A percentile compares a stretch with the other conserved stretches of the same genome.
phyloP scores from a whole-genome alignment of 805 yeast genomes.

The Nakazawaea anatomiae region DNA sequence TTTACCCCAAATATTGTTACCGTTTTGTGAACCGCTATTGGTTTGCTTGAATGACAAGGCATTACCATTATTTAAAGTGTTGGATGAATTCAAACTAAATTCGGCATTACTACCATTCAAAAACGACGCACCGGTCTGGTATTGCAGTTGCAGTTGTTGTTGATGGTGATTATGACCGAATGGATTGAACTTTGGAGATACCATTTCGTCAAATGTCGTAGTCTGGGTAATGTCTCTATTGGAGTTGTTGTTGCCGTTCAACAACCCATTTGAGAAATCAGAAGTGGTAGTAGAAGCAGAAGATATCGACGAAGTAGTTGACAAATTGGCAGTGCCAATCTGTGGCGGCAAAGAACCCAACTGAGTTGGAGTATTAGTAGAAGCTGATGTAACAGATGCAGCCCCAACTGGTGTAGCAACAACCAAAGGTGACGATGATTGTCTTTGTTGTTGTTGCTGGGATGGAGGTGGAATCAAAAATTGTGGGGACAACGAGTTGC shows the following conservation, averaged over 20 bases:
- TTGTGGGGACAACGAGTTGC: slow-evolving; percentile 8
- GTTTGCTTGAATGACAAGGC: slow-evolving; percentile 3
- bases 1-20: slow-evolving; percentile 22
- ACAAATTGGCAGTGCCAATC: not conserved
- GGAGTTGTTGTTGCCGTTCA: not conserved
- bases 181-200: slow-evolving; percentile 10
- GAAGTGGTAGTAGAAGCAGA: slow-evolving; percentile 2
- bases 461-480: slow-evolving; percentile 3
- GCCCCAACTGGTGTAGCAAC: not conserved
- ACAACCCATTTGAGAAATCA: not conserved
- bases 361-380: not conserved
- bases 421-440: not conserved
- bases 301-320: slow-evolving; percentile 9
- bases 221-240: not conserved
- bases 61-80: slow-evolving; percentile 1
- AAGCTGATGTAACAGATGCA: not conserved
- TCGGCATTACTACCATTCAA: not conserved
- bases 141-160: not conserved
- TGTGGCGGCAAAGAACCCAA: not conserved
- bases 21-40: not conserved
- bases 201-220: slow-evolving; percentile 8
- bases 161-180: not conserved
- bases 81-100: slow-evolving; percentile 2
- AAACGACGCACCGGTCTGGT: not conserved
- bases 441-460: slow-evolving; percentile 2